Conservation (phyloP, 192 early-diverging fungal genomes). For the Hyaloraphidium curvatum region DNA sequence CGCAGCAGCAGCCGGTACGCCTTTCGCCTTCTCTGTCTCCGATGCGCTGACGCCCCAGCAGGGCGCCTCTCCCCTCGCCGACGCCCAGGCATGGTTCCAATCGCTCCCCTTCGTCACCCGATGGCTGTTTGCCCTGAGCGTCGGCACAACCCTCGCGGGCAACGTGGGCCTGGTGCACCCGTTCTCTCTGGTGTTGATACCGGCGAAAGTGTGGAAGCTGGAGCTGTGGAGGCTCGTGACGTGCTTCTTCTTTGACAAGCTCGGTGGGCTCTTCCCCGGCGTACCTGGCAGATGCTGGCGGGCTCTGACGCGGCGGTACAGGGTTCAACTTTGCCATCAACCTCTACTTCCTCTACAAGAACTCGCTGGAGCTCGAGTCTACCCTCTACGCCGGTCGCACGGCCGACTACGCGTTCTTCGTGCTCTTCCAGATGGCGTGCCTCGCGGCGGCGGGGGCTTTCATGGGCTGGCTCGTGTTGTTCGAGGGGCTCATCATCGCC, state of each 20-base stretch:
- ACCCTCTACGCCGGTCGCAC: constrained; percentile 37
- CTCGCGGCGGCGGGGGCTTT: constrained; percentile 19
- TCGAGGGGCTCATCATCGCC: constrained; percentile 32
- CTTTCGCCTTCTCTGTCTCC: no score
- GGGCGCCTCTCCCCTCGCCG: constrained; percentile 27
- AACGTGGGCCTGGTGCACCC: constrained; percentile 18
- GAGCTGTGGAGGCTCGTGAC: constrained; percentile 64
- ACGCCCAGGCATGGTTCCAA: constrained; percentile 25
- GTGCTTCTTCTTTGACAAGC: constrained; percentile 29
- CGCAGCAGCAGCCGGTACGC: no score
- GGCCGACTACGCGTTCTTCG: constrained; percentile 65
- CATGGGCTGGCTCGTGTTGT: constrained; percentile 12
- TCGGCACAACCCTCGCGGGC: constrained; percentile 21
- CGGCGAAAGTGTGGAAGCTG: constrained; percentile 17
- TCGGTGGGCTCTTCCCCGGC: no score
- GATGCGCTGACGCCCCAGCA: no score
- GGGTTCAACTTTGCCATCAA: constrained; percentile 38
- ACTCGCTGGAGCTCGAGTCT: constrained; percentile 50
- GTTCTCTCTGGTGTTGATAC: constrained; percentile 22
- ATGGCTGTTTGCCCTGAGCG: constrained; percentile 23
- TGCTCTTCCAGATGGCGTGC: constrained; percentile 32
- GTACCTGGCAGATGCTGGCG: no score
- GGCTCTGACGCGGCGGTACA: no score
- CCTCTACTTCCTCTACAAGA: constrained; percentile 52
- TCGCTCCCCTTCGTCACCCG: constrained; percentile 40